These are phyloP conservation scores for Aureobasidium pullulans DNA, from an alignment of 2,329 filamentous ascomycete species.

Conservation along the genomic window DNA sequence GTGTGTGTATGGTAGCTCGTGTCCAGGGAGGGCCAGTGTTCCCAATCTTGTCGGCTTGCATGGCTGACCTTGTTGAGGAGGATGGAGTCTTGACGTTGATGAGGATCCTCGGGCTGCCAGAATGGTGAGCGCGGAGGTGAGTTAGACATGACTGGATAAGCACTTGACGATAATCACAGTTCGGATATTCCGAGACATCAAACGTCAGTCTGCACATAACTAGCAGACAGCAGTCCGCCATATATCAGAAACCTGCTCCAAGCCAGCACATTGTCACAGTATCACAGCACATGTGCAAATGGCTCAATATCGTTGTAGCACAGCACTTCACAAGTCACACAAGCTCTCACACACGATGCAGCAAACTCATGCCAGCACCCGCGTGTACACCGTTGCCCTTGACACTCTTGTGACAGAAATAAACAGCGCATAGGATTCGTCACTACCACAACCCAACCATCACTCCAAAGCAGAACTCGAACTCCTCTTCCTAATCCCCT, in stretches of 20 bases:
- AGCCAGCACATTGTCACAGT: neutral
- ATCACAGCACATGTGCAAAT: neutral
- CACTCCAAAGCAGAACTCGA: constrained; percentile 6
- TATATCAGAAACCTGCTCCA: neutral
- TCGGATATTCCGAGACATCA: too few relatives aligned
- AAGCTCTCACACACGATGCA: neutral
- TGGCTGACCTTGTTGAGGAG: neutral
- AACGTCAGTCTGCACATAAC: too few relatives aligned
- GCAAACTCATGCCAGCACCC: neutral
- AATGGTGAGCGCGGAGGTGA: neutral
- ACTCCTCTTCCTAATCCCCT: neutral
- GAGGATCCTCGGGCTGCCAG: neutral
- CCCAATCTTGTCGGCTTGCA: neutral
- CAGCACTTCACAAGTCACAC: neutral
- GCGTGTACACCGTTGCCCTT: neutral
- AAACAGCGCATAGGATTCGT: neutral
- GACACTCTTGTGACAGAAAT: neutral
- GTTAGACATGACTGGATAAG: neutral
- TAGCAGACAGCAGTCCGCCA: neutral
- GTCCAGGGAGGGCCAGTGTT: neutral
- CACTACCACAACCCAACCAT: neutral
- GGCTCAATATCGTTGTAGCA: neutral
- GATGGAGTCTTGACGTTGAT: neutral
- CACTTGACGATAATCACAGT: neutral
- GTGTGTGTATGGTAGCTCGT: neutral